Evolutionary conservation across 305 asterid species (phyloP).

Genomic region (Plantago coronopus): DNA sequence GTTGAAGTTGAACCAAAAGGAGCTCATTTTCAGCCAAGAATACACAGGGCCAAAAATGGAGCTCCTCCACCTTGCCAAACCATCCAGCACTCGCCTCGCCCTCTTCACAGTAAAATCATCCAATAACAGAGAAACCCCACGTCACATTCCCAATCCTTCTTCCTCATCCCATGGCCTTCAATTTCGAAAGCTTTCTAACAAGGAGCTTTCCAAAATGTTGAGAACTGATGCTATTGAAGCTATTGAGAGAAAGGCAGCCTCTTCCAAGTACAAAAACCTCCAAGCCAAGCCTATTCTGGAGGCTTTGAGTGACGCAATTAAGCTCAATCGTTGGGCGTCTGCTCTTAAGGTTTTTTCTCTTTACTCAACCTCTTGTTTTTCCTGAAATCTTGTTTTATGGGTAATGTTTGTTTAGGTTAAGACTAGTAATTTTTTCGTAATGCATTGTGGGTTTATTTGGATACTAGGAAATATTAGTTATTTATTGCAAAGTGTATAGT

Average conservation of each 20-base stretch:
- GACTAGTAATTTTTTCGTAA: no score
- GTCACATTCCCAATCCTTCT: constrained; percentile 20
- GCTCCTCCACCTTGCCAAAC: constrained; percentile 32
- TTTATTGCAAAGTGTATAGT: not conserved
- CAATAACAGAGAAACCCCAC: constrained; percentile 27
- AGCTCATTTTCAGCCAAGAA: not conserved
- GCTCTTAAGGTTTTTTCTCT: constrained; percentile 60
- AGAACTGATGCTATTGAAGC: constrained; percentile 65
- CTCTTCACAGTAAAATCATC: constrained; percentile 25
- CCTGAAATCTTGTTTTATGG: not conserved
- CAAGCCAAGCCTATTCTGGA: constrained; percentile 80
- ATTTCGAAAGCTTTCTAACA: constrained; percentile 44
- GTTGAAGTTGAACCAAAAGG: not conserved
- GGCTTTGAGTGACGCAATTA: constrained; percentile 68
- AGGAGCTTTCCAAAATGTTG: constrained; percentile 60
- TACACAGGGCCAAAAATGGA: constrained; percentile 30
- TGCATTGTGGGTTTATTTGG: no score
- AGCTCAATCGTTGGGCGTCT: constrained; percentile 60
- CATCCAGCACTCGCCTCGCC: constrained; percentile 23
- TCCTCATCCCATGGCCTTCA: constrained; percentile 39
- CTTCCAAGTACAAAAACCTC: constrained; percentile 67
- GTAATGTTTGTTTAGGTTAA: no score
- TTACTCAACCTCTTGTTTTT: not conserved
- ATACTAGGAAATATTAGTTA: no score
- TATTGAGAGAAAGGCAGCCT: constrained; percentile 65